Evolutionary conservation across 176 grass and related monocot species (phyloP).

Genomic region (Avena insularis): DNA sequence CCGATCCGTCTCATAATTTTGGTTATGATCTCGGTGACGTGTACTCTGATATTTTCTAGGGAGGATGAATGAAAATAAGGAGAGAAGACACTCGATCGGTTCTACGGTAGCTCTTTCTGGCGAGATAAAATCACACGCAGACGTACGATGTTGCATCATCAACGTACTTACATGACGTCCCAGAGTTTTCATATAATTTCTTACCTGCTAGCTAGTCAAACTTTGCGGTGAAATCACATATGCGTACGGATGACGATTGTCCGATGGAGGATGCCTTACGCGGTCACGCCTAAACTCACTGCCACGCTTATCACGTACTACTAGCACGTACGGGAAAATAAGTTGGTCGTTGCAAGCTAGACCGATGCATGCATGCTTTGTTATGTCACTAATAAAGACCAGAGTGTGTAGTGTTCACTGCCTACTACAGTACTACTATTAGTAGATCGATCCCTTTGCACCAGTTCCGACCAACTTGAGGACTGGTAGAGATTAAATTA

Average conservation of each 20-base stretch:
- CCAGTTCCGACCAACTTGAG: slow-evolving; percentile 15
- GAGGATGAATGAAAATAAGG: too few species aligned
- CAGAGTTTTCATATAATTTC: background rate
- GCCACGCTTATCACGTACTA: background rate
- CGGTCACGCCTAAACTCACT: slow-evolving; percentile 24
- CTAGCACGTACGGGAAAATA: background rate
- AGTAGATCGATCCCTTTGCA: background rate
- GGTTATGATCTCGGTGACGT: too few species aligned
- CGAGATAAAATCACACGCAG: background rate
- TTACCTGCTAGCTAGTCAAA: background rate
- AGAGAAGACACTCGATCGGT: background rate
- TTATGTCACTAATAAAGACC: background rate
- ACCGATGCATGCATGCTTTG: background rate
- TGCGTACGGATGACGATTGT: background rate
- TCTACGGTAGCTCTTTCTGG: background rate
- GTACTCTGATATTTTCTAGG: too few species aligned
- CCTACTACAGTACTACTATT: background rate
- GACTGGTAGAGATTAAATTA: slow-evolving; percentile 39
- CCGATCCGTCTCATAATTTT: too few species aligned
- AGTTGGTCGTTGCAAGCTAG: background rate
- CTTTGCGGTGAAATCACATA: background rate
- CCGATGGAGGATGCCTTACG: background rate
- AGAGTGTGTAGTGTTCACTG: background rate
- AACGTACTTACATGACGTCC: background rate
- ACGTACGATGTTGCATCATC: background rate